phyloP scores from a whole-genome alignment of 805 yeast genomes.

The Blastobotrys americana region DNA sequence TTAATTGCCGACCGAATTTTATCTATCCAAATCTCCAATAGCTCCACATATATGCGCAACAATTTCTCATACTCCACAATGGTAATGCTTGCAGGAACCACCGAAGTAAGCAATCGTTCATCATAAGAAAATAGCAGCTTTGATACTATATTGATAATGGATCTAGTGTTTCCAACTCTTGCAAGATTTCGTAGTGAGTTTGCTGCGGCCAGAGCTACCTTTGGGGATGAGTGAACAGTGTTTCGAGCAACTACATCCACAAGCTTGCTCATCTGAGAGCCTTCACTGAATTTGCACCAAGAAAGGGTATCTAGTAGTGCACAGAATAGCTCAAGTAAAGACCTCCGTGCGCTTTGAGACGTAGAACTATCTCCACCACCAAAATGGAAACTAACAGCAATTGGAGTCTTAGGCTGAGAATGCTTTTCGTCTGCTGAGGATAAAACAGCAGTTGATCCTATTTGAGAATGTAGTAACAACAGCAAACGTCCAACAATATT shows the following conservation, averaged over 20 bases:
- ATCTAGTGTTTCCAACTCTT: conserved; percentile 58
- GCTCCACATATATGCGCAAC: conserved; percentile 63
- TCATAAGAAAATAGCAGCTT: conserved; percentile 73
- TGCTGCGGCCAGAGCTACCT: conserved; percentile 58
- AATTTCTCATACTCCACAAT: conserved; percentile 55
- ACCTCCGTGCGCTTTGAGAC: conserved; percentile 25
- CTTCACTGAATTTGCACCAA: conserved; percentile 48
- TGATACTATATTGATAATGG: conserved; percentile 66
- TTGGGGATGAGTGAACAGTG: conserved; percentile 56
- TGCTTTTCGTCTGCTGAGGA: conserved; percentile 27
- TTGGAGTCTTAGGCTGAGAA: conserved; percentile 30
- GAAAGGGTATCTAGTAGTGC: conserved; percentile 67
- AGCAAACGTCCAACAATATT: conserved; percentile 48
- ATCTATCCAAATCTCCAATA: conserved; percentile 71
- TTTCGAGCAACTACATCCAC: conserved; percentile 75
- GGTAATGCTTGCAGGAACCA: conserved; percentile 51
- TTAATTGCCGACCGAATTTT: conserved; percentile 19
- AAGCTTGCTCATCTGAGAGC: conserved; percentile 48
- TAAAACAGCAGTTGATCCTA: conserved; percentile 41
- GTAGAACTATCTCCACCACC: conserved; percentile 26
- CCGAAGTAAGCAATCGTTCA: conserved; percentile 42
- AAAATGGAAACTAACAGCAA: conserved; percentile 34
- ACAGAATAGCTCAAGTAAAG: conserved; percentile 51
- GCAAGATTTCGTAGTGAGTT: conserved; percentile 61
- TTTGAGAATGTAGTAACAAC: conserved; percentile 51